Conservation (phyloP, 805 yeast species). For the Ogataea wickerhamii region DNA sequence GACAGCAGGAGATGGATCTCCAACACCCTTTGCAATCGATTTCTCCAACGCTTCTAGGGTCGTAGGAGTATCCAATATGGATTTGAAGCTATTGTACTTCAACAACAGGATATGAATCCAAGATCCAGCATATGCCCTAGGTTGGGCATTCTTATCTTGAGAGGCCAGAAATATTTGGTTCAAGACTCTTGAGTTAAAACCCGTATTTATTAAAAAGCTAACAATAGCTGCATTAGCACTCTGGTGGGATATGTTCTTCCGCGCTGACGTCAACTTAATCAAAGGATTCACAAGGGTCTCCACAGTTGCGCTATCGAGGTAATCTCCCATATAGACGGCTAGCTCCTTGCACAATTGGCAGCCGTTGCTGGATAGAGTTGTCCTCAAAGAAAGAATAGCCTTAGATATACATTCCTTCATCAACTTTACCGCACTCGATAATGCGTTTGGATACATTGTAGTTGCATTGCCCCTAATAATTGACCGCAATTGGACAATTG, state of each 20-base stretch:
- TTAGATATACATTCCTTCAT: conserved; percentile 62
- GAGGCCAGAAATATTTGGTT: conserved; percentile 48
- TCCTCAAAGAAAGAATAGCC: conserved; percentile 70
- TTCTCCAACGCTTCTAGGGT: conserved; percentile 45
- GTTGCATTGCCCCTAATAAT: conserved; percentile 56
- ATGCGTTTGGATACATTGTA: conserved; percentile 31
- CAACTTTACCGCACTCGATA: conserved; percentile 31
- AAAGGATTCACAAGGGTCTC: conserved; percentile 49
- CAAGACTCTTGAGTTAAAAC: conserved; percentile 50
- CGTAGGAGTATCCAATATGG: conserved; percentile 29
- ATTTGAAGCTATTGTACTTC: conserved; percentile 40
- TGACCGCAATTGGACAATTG: conserved; percentile 53
- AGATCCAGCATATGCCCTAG: conserved; percentile 63
- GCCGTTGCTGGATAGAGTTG: conserved; percentile 73
- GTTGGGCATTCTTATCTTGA: conserved; percentile 66
- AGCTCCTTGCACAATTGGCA: conserved; percentile 75
- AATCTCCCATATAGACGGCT: conserved; percentile 37
- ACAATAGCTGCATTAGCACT: conserved; percentile 55
- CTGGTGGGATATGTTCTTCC: conserved; percentile 61
- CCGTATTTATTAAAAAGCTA: conserved; percentile 52
- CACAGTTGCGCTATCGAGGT: conserved; percentile 42
- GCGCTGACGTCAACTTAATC: conserved; percentile 51
- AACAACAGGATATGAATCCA: conserved; percentile 66
- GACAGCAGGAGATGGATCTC: conserved; percentile 78
- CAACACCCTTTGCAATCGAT: conserved; percentile 55